Conservation (phyloP, 352 stramenopile genomes). For the Pythium plurisporium region DNA sequence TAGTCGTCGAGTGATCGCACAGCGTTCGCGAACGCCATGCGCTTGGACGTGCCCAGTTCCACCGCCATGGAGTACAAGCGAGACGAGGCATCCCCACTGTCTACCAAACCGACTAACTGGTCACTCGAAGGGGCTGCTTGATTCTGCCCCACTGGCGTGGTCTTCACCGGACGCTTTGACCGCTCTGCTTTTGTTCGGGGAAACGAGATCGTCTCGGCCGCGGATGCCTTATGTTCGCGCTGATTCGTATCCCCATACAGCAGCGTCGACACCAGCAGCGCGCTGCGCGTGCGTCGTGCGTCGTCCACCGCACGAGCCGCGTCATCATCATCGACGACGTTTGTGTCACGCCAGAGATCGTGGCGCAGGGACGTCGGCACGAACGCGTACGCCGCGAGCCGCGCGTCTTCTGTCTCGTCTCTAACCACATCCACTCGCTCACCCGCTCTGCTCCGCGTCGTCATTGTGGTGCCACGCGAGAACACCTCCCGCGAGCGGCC, state of each 20-base stretch:
- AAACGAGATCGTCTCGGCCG: too few relatives aligned
- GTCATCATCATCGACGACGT: slow-evolving; percentile 12
- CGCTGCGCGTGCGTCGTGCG: slow-evolving; percentile 50
- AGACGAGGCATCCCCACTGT: too few relatives aligned
- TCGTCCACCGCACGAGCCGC: slow-evolving; percentile 11
- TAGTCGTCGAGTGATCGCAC: slow-evolving; percentile 36
- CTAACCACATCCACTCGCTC: too few relatives aligned
- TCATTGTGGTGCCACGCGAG: not conserved
- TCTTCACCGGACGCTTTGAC: not conserved
- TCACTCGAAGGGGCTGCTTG: too few relatives aligned
- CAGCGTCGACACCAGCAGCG: slow-evolving; percentile 36
- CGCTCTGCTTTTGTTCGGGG: not conserved
- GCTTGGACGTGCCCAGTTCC: slow-evolving; percentile 48
- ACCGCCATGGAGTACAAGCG: slow-evolving; percentile 50
- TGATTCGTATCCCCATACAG: slow-evolving; percentile 11
- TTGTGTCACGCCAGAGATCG: slow-evolving; percentile 33
- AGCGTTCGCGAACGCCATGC: slow-evolving; percentile 46
- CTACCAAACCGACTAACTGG: too few relatives aligned
- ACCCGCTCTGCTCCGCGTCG: not conserved
- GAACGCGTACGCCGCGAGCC: slow-evolving; percentile 8
- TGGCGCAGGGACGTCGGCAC: slow-evolving; percentile 25
- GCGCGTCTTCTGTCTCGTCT: not conserved
- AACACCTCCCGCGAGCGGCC: not conserved
- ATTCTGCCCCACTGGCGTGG: too few relatives aligned
- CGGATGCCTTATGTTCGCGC: not conserved